Percentiles rank a stretch among this genome's conserved stretches.
phyloP scores from a whole-genome alignment of 371 early-diverging fungal genomes.

The Lichtheimia hyalospora region DNA sequence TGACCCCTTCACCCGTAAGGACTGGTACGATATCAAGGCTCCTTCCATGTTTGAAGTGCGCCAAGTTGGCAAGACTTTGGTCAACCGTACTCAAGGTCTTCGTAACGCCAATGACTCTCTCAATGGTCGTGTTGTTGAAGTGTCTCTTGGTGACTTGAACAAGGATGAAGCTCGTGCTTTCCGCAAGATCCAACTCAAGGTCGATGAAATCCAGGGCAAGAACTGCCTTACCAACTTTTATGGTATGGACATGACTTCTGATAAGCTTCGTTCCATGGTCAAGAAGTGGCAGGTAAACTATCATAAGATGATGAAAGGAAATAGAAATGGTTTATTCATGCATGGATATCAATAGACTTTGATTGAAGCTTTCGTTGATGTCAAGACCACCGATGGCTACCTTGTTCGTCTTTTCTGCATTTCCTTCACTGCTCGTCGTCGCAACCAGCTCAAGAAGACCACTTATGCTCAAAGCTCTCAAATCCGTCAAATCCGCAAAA shows the following conservation, averaged over 20 bases:
- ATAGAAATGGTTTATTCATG: no score
- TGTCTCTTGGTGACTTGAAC: slow-evolving; percentile 98
- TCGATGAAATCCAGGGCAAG: slow-evolving; percentile 98
- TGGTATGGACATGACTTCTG: slow-evolving; percentile 99
- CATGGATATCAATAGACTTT: slow-evolving; percentile 60
- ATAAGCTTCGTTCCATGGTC: slow-evolving; percentile 99
- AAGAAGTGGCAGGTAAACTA: slow-evolving; percentile 99
- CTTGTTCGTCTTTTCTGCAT: slow-evolving; percentile 97
- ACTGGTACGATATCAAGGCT: slow-evolving; percentile 99
- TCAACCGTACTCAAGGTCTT: slow-evolving; percentile 99
- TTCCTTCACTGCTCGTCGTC: slow-evolving; percentile 97
- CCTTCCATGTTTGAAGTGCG: slow-evolving; percentile 94
- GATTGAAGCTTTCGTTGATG: slow-evolving; percentile 98
- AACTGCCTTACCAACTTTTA: slow-evolving; percentile 99
- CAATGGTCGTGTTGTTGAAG: slow-evolving; percentile 97
- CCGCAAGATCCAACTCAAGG: slow-evolving; percentile 98
- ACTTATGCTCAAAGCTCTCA: slow-evolving; percentile 98
- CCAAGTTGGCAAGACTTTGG: slow-evolving; percentile 97
- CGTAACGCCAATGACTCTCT: slow-evolving; percentile 96
- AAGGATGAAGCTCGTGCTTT: slow-evolving; percentile 93
- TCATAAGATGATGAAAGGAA: slow-evolving; percentile 92
- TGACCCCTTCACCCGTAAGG: slow-evolving; percentile 98
- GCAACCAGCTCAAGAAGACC: slow-evolving; percentile 97
- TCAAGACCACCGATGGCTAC: slow-evolving; percentile 99
- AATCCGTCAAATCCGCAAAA: slow-evolving; percentile 99